Evolutionary conservation across 1,284 basidiomycete species (phyloP).

Genomic region (Sanghuangporus weigelae): DNA sequence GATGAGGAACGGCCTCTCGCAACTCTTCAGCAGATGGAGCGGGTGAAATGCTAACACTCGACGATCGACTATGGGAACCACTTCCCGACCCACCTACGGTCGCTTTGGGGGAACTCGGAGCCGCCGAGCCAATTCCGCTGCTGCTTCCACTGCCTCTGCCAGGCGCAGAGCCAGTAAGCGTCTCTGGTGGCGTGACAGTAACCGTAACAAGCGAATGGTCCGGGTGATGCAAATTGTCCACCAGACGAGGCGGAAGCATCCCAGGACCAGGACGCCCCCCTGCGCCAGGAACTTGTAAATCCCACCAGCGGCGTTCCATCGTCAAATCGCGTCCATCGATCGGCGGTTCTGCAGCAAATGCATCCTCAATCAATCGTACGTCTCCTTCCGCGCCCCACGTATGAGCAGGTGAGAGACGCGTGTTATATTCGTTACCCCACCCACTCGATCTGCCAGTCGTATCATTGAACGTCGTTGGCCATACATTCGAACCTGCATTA

Average conservation of each 20-base stretch:
- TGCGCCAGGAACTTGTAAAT: constrained; percentile 38
- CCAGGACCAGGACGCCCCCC: constrained; percentile 58
- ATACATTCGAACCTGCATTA: not conserved
- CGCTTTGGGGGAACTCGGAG: constrained; percentile 18
- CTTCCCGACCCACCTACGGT: constrained; percentile 19
- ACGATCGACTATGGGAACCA: constrained; percentile 23
- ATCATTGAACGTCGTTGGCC: constrained; percentile 1
- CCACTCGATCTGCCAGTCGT: not conserved
- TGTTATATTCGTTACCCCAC: not conserved
- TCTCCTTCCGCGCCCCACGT: constrained; percentile 23
- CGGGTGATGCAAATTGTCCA: constrained; percentile 59
- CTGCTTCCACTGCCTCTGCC: constrained; percentile 22
- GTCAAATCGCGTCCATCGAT: constrained; percentile 21
- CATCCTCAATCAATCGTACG: constrained; percentile 3
- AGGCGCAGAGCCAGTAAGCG: constrained; percentile 19
- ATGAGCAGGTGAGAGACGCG: constrained; percentile 5
- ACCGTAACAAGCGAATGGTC: constrained; percentile 67
- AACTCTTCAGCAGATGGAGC: constrained; percentile 54
- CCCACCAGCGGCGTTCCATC: constrained; percentile 68
- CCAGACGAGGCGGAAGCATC: constrained; percentile 58
- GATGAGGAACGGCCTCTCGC: constrained; percentile 64
- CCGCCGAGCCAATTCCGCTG: constrained; percentile 17
- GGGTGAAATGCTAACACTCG: constrained; percentile 25
- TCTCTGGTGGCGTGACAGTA: constrained; percentile 36
- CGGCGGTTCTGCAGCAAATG: not conserved